Conservation (phyloP, 2,329 filamentous ascomycete species). For the Sarocladium kiliense region DNA sequence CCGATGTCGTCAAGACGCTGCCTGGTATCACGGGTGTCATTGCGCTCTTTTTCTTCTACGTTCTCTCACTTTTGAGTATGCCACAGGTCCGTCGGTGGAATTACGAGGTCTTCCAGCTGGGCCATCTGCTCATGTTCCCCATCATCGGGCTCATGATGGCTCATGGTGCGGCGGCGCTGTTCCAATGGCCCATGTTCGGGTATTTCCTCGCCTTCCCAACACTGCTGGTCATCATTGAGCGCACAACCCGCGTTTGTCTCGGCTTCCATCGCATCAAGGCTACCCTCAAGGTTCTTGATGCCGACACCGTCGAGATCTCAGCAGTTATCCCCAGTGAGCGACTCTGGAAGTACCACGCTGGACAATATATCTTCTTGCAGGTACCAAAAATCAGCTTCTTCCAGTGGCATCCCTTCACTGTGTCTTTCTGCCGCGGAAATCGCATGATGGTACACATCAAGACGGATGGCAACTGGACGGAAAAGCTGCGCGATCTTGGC, state of each 20-base stretch:
- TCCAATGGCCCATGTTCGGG: slow-evolving; percentile 52
- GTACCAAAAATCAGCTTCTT: slow-evolving; percentile 47
- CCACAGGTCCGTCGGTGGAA: slow-evolving; percentile 44
- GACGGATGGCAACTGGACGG: slow-evolving; percentile 53
- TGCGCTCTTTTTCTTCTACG: slow-evolving; percentile 43
- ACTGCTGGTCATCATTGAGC: slow-evolving; percentile 44
- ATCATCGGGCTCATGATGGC: slow-evolving; percentile 51
- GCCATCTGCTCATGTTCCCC: slow-evolving; percentile 53
- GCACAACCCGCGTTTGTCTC: slow-evolving; percentile 36
- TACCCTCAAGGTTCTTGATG: slow-evolving; percentile 42
- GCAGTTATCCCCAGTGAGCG: slow-evolving; percentile 41
- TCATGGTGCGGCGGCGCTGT: slow-evolving; percentile 43
- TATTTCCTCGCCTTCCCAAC: slow-evolving; percentile 51
- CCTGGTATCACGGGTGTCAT: slow-evolving; percentile 47
- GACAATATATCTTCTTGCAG: slow-evolving; percentile 53
- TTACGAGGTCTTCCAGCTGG: slow-evolving; percentile 53
- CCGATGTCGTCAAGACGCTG: slow-evolving; percentile 38
- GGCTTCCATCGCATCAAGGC: slow-evolving; percentile 46
- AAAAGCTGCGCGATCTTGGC: slow-evolving; percentile 36
- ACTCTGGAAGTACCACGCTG: slow-evolving; percentile 49
- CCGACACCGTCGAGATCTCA: slow-evolving; percentile 46
- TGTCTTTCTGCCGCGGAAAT: slow-evolving; percentile 48
- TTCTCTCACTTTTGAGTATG: slow-evolving; percentile 41
- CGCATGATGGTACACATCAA: slow-evolving; percentile 53
- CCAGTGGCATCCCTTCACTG: slow-evolving; percentile 57